Evolutionary conservation across 2,329 filamentous ascomycete species (phyloP), one percentile per base, ranked within the genome.

Genomic region (Neonectria magnoliae): DNA sequence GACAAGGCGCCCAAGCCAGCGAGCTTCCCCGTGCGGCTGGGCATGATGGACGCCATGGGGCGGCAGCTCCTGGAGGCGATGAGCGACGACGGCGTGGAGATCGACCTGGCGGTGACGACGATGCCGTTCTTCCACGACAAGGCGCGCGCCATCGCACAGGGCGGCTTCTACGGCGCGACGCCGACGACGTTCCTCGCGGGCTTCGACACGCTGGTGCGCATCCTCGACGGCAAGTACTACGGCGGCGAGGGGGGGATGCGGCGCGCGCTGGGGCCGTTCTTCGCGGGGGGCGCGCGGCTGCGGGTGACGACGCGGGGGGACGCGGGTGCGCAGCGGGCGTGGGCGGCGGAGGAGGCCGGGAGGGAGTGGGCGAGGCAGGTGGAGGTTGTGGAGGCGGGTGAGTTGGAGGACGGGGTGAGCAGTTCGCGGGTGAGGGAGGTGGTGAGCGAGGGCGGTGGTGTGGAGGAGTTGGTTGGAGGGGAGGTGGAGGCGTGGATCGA

Each of bases 51-150:
- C 22, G 78, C 87, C 0, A 90, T 94, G 69, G 90, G 89, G 2
- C 76, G 80, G 53, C 90, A 91, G 1, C 70, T 88, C 31, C 76
- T 83, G 3, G 59, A 62, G 5, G 67, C 68, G n/a, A 48, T 77
- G 27, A 29, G 16, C 14, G 38, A 18, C n/a, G n/a, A 18, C 27
- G 25, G 31, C 4, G 13, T 77, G 0, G 77, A 80, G 29, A 78
- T 90, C 5, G 92, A 94, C 69, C 84, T 95, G 41, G 91, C 85
- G 2, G 83, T 96, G 2, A 93, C 91, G 0, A 91, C 86, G 38
- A 83, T 87, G 71, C 90, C 92, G 0, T 94, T 90, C 75, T 96
- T 95, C 72, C 87, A 88, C 62, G 89, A 90, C 73, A 95, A 95
- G 79, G 87, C 88, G 8, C 69, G 73, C 13, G 88, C 87, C 1